These are phyloP conservation scores for Capsella rubella DNA, from an alignment of 441 rosid species.

Conservation along the genomic window DNA sequence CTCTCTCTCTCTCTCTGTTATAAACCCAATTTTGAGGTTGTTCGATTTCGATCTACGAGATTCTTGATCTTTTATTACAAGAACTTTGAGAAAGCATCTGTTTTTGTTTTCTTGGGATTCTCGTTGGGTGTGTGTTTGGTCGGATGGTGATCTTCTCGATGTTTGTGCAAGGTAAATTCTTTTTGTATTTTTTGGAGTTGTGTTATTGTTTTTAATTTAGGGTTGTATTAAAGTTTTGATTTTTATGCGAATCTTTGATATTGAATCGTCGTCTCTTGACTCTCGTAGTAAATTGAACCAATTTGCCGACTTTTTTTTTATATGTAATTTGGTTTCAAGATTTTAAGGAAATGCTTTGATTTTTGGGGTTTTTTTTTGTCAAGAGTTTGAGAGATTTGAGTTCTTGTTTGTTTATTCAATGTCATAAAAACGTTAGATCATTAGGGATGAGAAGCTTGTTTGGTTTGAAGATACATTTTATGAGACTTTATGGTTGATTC, in stretches of 20 bases:
- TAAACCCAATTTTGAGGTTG: conserved; percentile 22
- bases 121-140: conserved; percentile 10
- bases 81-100: conserved; percentile 26
- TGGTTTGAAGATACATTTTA: background rate
- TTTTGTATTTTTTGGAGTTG: conserved; percentile 9
- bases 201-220: conserved; percentile 20
- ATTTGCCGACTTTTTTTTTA: conserved; percentile 28
- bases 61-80: conserved; percentile 42
- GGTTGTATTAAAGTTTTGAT: conserved; percentile 2
- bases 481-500: conserved; percentile 21
- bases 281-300: conserved; percentile 42
- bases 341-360: background rate
- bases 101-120: conserved; percentile 5
- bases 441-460: conserved; percentile 5
- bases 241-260: conserved; percentile 26
- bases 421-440: conserved; percentile 16
- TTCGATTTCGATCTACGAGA: conserved; percentile 48
- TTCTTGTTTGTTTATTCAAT: background rate
- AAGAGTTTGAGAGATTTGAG: background rate
- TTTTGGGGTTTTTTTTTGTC: background rate
- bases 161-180: conserved; percentile 36
- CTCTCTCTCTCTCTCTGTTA: conserved; percentile 16
- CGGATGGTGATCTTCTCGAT: conserved; percentile 38
- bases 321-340: background rate
- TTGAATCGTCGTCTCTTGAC: conserved; percentile 19